phyloP scores from a whole-genome alignment of 2,329 filamentous ascomycete species.

The Penicillium aurantiogriseum region DNA sequence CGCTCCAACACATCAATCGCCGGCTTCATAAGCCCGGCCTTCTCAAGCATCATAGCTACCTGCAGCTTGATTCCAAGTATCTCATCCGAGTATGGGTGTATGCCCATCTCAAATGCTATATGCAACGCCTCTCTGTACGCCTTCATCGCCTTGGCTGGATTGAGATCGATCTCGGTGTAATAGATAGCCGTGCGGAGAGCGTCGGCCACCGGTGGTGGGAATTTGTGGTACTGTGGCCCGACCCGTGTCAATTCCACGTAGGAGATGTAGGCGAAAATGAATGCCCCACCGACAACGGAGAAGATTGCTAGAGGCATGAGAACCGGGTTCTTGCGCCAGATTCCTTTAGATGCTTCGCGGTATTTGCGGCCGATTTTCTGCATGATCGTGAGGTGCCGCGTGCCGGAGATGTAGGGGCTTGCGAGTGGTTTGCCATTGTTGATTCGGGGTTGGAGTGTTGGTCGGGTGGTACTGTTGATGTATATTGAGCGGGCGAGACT shows the following conservation, averaged over 20 bases:
- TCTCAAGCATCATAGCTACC: constrained; percentile 75
- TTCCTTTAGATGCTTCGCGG: constrained; percentile 38
- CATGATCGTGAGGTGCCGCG: constrained; percentile 27
- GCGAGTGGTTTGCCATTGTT: constrained; percentile 4
- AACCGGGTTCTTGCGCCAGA: constrained; percentile 46
- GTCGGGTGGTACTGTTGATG: constrained; percentile 16
- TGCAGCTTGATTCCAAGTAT: constrained; percentile 86
- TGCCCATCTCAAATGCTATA: constrained; percentile 67
- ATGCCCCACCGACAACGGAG: constrained; percentile 35
- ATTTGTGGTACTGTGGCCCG: constrained; percentile 43
- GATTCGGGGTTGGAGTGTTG: constrained; percentile 9
- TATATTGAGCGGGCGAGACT: constrained; percentile 23
- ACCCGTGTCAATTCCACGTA: constrained; percentile 46
- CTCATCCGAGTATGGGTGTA: constrained; percentile 90
- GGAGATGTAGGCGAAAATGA: constrained; percentile 41
- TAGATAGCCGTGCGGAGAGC: constrained; percentile 81
- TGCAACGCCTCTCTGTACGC: constrained; percentile 79
- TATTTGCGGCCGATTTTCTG: constrained; percentile 36
- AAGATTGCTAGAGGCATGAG: constrained; percentile 43
- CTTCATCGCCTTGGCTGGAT: constrained; percentile 74
- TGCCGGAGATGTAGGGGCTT: constrained; percentile 1
- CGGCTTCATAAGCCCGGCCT: constrained; percentile 66
- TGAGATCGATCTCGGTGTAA: constrained; percentile 73
- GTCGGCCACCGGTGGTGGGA: constrained; percentile 46
- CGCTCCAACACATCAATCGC: constrained; percentile 76